A percentile compares a stretch with the other conserved stretches of the same genome.
Evolutionary conservation across 805 yeast species (phyloP).

Genomic region (Cyberlindnera galapagoensis): DNA sequence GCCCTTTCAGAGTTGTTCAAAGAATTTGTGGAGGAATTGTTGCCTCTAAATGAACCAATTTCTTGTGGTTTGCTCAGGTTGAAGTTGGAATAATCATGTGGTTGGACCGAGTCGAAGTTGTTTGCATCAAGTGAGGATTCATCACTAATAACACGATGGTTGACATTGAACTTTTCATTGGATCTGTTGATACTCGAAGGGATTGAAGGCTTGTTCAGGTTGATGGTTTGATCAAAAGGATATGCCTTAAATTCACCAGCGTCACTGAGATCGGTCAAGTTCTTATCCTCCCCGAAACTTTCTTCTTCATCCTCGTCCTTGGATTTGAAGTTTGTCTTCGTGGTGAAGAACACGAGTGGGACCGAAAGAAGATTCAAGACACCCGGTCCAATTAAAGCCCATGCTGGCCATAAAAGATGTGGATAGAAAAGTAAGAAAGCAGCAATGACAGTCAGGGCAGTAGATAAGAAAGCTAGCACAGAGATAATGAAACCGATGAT

Average conservation of each 20-base stretch:
- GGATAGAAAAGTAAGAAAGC: constrained; percentile 57
- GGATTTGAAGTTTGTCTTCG: constrained; percentile 15
- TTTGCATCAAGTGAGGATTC: constrained; percentile 20
- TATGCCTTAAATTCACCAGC: constrained; percentile 17
- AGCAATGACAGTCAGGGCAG: constrained; percentile 50
- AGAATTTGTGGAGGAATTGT: too few relatives aligned
- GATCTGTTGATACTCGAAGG: constrained; percentile 5
- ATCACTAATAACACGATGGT: constrained; percentile 15
- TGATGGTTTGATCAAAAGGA: constrained; percentile 8
- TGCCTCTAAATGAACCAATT: too few relatives aligned
- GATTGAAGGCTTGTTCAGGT: constrained; percentile 9
- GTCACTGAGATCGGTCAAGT: constrained; percentile 22
- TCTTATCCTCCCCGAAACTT: constrained; percentile 4
- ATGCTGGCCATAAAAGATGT: constrained; percentile 60
- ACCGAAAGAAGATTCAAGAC: constrained; percentile 46
- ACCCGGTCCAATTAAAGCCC: constrained; percentile 66
- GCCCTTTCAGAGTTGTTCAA: too few relatives aligned
- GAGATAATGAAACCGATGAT: constrained; percentile 39
- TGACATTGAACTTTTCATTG: constrained; percentile 11
- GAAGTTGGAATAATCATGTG: constrained; percentile 20
- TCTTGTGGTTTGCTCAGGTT: too few relatives aligned
- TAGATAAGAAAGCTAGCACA: constrained; percentile 43
- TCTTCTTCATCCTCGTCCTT: constrained; percentile 10
- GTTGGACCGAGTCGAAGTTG: constrained; percentile 19
- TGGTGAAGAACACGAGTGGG: constrained; percentile 41